Percentiles rank a stretch among this genome's conserved stretches.
Evolutionary conservation across 257 asterid genomes (phyloP).

Genomic region (Solanum neorickii): DNA sequence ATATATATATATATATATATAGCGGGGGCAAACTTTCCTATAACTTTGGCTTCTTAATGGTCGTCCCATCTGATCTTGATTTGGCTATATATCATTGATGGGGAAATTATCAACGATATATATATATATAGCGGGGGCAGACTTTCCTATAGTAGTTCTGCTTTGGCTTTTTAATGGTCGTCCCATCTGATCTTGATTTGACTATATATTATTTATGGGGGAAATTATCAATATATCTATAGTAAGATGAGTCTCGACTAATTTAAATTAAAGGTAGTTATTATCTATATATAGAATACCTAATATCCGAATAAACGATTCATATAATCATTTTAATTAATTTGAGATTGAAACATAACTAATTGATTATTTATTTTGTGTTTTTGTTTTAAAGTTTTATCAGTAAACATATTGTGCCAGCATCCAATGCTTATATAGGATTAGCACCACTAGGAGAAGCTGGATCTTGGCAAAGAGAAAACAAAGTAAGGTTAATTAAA

Average conservation of each 20-base stretch:
- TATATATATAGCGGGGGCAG: too few relatives aligned
- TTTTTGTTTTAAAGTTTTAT: constrained; percentile 16
- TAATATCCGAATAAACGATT: too few relatives aligned
- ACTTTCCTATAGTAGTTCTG: too few relatives aligned
- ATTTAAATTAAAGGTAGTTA: too few relatives aligned
- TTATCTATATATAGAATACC: too few relatives aligned
- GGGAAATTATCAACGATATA: too few relatives aligned
- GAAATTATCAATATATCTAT: too few relatives aligned
- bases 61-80: neutral
- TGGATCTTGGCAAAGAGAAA: constrained; percentile 69
- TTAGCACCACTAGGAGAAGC: constrained; percentile 42
- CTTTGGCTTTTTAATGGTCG: neutral
- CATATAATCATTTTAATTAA: neutral
- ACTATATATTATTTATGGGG: too few relatives aligned
- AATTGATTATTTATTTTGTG: too few relatives aligned
- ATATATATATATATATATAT: too few relatives aligned
- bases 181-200: neutral
- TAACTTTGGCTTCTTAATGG: neutral
- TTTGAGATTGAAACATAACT: neutral
- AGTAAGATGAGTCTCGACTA: too few relatives aligned
- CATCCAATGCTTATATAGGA: constrained; percentile 42
- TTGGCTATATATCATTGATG: too few relatives aligned
- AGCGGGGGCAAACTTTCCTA: neutral
- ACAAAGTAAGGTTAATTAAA: constrained; percentile 21
- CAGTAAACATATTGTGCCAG: constrained; percentile 16